phyloP scores from a whole-genome alignment of 305 asterid genomes.

The Solanum hybrid region DNA sequence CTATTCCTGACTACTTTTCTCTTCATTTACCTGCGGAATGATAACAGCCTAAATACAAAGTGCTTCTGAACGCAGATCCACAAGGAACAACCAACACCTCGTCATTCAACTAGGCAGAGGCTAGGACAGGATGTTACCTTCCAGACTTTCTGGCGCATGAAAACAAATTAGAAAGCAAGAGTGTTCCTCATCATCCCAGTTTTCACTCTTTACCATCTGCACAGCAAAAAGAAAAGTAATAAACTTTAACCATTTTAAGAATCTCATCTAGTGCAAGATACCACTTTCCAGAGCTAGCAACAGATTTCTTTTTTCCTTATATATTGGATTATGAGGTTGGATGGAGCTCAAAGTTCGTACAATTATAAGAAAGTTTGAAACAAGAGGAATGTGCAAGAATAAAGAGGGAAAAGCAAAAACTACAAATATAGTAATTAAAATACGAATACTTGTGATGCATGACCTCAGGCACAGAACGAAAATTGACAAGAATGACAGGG shows the following conservation, averaged over 20 bases:
- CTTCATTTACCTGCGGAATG: neutral
- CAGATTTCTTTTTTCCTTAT: neutral
- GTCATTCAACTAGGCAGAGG: neutral
- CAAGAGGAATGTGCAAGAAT: neutral
- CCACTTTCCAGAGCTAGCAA: neutral
- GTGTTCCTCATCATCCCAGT: neutral
- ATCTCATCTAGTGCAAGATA: neutral
- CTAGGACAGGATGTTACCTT: neutral
- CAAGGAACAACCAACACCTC: neutral
- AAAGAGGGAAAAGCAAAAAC: neutral
- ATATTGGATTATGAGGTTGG: neutral
- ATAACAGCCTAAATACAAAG: neutral
- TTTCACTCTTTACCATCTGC: conserved; percentile 3
- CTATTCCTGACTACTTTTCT: neutral
- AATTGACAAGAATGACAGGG: neutral
- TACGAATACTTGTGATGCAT: neutral
- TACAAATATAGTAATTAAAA: neutral
- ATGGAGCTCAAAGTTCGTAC: neutral
- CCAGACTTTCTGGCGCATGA: neutral
- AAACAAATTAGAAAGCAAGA: neutral
- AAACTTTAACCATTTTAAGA: neutral
- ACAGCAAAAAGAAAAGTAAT: neutral
- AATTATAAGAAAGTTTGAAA: neutral
- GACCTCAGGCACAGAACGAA: neutral
- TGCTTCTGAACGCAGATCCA: neutral